Base-by-base conservation (phyloP, 306 rosid species). In the Cucurbita moschata region DNA sequence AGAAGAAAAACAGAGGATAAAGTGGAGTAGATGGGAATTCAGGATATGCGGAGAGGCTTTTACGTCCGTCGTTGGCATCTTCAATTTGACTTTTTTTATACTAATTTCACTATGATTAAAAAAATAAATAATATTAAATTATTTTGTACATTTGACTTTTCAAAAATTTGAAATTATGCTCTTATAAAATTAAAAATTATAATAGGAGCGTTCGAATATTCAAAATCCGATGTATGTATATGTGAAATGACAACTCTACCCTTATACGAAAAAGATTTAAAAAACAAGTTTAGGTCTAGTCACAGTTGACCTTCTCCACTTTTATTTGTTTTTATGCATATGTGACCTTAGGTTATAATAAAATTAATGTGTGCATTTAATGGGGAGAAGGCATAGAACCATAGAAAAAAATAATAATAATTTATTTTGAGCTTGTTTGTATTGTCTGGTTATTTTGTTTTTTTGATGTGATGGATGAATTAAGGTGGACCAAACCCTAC, bases 11-110 rank as follows among this genome's bases (percentile, higher is more conserved):
- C 39, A 78, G 63, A 75, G 37, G 70, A 79, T 77, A 82, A 80
- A 78, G 85, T 88, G 92, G 92, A 88, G 92, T 74, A 85, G 90
- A 83, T 79, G 70, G 50, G 70, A 64, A 82, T 77, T 35, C 78
- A 76, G 53, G 82, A 79, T 73, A 72, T 39, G 19, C 47, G 51
- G 52, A 18, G 59, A 75, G 76, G 84, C 81, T 74, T 39, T 62
- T 62, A 37, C 65, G 65, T 75, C 82, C 70, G 80, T 81, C 81
- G 80, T 75, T 77, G 67, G 76, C 71, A 57, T 56, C 82, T 85
- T 30, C 35, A 30, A 30, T 30, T 30, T 83, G 89, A 85, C 90
- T 15, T 90, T 82, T 85, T 84, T 89, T 84, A 75, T 87, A 87
- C 83, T 59, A 47, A 78, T 53, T 37, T 53, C 60, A 63, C 43